Evolutionary conservation across 2,329 filamentous ascomycete species (phyloP), one percentile per base, ranked within the genome.

Genomic region (Coleophoma cylindrospora): DNA sequence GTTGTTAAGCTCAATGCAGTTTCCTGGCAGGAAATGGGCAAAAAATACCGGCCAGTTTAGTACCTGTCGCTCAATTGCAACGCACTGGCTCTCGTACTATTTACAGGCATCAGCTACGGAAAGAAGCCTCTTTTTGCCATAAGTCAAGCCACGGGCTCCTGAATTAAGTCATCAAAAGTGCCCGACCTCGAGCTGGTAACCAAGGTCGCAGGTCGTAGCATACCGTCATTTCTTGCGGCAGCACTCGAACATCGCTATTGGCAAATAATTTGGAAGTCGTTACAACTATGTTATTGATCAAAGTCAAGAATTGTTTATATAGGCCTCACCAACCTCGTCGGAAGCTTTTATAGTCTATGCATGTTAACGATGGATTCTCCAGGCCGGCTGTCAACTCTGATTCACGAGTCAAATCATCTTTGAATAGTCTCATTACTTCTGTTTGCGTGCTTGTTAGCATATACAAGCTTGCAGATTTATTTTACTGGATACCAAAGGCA

Each of bases 401-500:
- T 32, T 83, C 79, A 45, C 76, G 78, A 34, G 83, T 86, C 58
- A 77, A 75, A 53, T 82, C 79, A 6, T 83, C 83, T 0, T 67
- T 84, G 0, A 81, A 77, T 40, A 81, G 82, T 4, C 56, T 82
- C 19, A 70, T 86, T 48, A 84, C 83, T 0, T 76, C 80, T 2
- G 80, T 74, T 4, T 79, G 83, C 44, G 80, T 86, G 15, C 67
- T 86, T 8, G 64, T 86, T 1, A 80, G 76, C 17, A 76, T 86
- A 22, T 86, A 81, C 59, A 74, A 81, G 51, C 74, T 86, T 36
- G 77, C 77, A 0, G 77, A 76, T 0, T 76, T 79, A 0, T 71
- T 87, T 0, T 84, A 81, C 66, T 87, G 81, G 80, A 81, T 86
- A n/a, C 83, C 83, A 1, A 83, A 84, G 57, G 74, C 82, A 0